Evolutionary conservation across 1,284 basidiomycete genomes (phyloP), one percentile per base, ranked within the genome.

Genomic region (Puccinia sorghi): DNA sequence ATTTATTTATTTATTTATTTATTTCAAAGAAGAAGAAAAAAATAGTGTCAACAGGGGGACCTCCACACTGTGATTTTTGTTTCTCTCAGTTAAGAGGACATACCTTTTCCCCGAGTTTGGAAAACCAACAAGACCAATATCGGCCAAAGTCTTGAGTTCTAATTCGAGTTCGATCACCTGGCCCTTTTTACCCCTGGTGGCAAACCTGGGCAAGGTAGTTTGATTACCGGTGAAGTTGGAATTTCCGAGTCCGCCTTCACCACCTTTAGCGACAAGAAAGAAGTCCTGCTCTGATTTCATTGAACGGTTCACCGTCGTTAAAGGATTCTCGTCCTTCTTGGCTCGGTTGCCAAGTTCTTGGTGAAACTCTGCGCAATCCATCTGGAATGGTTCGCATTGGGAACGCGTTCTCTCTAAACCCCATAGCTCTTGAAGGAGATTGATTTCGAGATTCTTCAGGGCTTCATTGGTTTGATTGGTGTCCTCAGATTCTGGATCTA

Each of bases 91-190:
- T 48, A 20, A 48, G 37, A 39, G 6, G 20, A 32, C 75, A 48
- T 80, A 83, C 84, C 85, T 87, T 82, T 88, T 89, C 22, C 88
- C 88, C 0, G 93, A 94, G 82, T 99, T 99, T 0, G 97, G 97
- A 85, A 97, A 90, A 0, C 96, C 97, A 3, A 99, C 95, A 13
- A 99, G 86, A 0, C 94, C 97, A 27, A 99, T 88, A 84, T 99
- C 96, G 0, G 95, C 94, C 1, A 96, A 87, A 7, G 95, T 88
- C 84, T 99, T 98, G 82, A 99, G 90, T 85, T 97, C 96, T n/a
- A 99, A 88, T 52, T 90, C 88, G 27, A 99, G 88, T 0, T 91
- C 91, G 80, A 95, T 86, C 9, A 90, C 89, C 81, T 95, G 91
- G 8, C 96, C 96, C 4, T 90, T 88, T 8, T 89, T 87, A 0